Base-by-base conservation (phyloP, 192 early-diverging fungal species). In the Coemansia sp. region DNA sequence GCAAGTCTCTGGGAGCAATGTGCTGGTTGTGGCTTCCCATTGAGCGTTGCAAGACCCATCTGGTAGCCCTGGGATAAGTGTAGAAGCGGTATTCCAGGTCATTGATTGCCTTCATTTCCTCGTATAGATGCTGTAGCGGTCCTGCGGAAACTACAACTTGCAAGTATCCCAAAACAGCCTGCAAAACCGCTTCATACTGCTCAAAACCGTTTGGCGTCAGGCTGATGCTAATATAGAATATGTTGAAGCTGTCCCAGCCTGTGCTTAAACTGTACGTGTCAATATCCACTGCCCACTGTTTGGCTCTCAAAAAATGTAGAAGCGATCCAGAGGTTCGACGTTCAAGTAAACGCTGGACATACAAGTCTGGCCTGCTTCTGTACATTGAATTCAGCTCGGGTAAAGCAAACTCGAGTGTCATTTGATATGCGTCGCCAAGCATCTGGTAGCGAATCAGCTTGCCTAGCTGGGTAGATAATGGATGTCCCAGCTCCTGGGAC, bases 271-370 rank as follows among this genome's bases (percentile, higher is more conserved):
- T 15, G 6, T 46, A n/a, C 9, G 52, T 43, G 19, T 11, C 3
- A n/a, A 71, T 15, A 39, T 8, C 5, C 2, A 85, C 81, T 6
- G 89, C 91, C 96, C 94, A 98, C 3, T 90, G 88, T 28, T 87
- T 82, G 40, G 86, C 80, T 61, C 94, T 94, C 26, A 96, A 67
- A 30, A 89, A 67, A 1, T 87, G 85, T 11, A 91, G 64, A 53
- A 98, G 72, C 1, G 93, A 95, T 3, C 96, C 96, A 14, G 72
- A 64, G 16, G 85, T 85, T 52, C 94, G 88, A 58, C 90, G 85
- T 0, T 86, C 86, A 59, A 98, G 81, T 16, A 96, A 72, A 48
- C 87, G 86, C 3, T 81, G 80, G 12, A 90, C 56, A 64, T 94
- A 96, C 1, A 66, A 36, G 13, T 72, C 77, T 6, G 93, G 88